Evolutionary conservation across 179 eudicot genomes (phyloP).

Genomic region (Kewa caespitosa): DNA sequence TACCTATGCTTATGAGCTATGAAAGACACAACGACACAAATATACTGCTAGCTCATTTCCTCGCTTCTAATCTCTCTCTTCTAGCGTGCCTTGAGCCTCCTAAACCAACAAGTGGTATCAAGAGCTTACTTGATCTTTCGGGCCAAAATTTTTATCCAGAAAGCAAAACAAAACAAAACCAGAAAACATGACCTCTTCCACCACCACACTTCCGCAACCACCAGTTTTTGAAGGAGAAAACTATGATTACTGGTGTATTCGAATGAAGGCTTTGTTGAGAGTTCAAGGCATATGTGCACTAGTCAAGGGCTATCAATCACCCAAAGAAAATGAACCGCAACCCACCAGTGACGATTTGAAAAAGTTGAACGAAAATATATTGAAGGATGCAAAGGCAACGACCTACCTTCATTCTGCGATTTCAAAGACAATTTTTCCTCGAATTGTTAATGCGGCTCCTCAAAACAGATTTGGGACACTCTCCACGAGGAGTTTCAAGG

Average conservation of each 20-base stretch:
- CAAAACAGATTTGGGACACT: background rate
- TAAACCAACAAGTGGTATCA: background rate
- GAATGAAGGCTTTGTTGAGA: background rate
- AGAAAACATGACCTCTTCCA: background rate
- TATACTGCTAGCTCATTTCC: too few relatives aligned
- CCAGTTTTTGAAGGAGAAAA: background rate
- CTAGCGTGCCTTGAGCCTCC: too few relatives aligned
- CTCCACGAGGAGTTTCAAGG: conserved; percentile 4
- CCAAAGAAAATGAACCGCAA: background rate
- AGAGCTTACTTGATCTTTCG: background rate
- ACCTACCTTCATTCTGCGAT: background rate
- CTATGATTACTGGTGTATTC: background rate
- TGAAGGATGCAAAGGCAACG: conserved; percentile 2
- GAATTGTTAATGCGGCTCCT: background rate
- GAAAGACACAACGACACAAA: too few relatives aligned
- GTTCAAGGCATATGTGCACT: background rate
- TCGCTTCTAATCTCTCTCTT: too few relatives aligned
- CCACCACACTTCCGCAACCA: background rate
- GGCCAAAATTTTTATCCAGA: too few relatives aligned
- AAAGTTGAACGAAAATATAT: background rate
- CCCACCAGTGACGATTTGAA: background rate
- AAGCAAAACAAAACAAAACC: background rate
- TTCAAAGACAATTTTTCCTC: background rate
- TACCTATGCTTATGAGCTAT: too few relatives aligned
- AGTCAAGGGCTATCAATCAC: background rate